Percentiles rank a stretch among this genome's conserved stretches.
Conservation (phyloP, 441 rosid species). For the Hura crepitans region DNA sequence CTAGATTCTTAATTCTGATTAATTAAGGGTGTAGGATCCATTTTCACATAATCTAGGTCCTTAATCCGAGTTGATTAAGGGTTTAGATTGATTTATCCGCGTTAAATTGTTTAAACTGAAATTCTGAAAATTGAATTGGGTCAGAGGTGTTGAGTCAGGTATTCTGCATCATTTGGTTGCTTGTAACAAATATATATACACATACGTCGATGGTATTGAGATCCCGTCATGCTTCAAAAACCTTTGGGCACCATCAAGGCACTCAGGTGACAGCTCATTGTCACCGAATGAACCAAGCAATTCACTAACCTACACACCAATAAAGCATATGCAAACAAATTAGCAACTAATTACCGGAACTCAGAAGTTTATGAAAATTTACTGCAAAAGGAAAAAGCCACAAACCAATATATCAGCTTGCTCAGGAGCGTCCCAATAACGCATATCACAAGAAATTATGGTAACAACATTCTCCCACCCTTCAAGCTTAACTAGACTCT, state of each 20-base stretch:
- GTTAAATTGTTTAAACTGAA: too few species aligned
- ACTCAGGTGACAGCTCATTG: conserved; percentile 98
- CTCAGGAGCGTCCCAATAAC: conserved; percentile 82
- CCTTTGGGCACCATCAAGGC: conserved; percentile 98
- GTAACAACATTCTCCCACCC: conserved; percentile 88
- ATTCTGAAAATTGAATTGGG: too few species aligned
- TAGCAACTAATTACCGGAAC: conserved; percentile 8
- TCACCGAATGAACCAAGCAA: conserved; percentile 97
- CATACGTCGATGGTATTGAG: conserved; percentile 96
- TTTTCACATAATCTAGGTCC: too few species aligned
- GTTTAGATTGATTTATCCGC: too few species aligned
- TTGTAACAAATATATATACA: conserved; percentile 26
- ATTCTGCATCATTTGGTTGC: background rate
- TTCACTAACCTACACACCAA: conserved; percentile 77
- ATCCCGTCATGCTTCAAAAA: conserved; percentile 89
- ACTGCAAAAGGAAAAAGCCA: conserved; percentile 5
- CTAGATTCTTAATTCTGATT: too few species aligned
- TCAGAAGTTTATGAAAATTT: conserved; percentile 1
- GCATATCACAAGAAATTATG: conserved; percentile 93
- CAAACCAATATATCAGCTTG: conserved; percentile 91
- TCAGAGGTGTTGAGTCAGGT: too few species aligned
- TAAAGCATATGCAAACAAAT: conserved; percentile 20
- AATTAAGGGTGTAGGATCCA: too few species aligned
- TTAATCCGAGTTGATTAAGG: too few species aligned
- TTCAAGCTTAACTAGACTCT: conserved; percentile 90